Percentiles rank a stretch among this genome's conserved stretches.
phyloP scores from a whole-genome alignment of 2,329 filamentous ascomycete genomes.

The Scytalidium lignicola region DNA sequence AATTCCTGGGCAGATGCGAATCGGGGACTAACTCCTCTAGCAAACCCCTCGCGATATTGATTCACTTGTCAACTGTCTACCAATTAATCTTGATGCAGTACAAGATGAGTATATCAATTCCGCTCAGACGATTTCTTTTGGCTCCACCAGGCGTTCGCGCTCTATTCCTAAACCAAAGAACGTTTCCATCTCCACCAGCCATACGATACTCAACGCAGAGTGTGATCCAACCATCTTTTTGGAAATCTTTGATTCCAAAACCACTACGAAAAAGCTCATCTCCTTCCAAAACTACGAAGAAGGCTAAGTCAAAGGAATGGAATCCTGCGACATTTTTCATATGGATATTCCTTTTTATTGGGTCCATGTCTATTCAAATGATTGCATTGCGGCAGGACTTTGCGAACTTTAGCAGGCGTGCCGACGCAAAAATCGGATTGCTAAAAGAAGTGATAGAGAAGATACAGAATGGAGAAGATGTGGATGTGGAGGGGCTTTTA shows the following conservation, averaged over 20 bases:
- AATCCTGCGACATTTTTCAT: constrained; percentile 82
- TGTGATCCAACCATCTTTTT: constrained; percentile 42
- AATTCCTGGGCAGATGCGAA: no score
- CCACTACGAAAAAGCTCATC: constrained; percentile 44
- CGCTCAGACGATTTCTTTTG: constrained; percentile 17
- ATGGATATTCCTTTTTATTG: constrained; percentile 78
- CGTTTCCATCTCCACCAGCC: constrained; percentile 2
- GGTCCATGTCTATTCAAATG: constrained; percentile 93
- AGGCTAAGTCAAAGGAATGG: constrained; percentile 57
- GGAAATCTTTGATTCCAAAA: constrained; percentile 66
- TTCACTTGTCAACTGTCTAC: not conserved
- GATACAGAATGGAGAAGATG: constrained; percentile 66
- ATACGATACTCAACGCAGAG: constrained; percentile 30
- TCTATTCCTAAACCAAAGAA: constrained; percentile 11
- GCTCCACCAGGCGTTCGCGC: constrained; percentile 19
- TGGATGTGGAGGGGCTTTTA: constrained; percentile 78
- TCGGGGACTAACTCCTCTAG: not conserved
- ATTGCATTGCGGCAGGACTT: constrained; percentile 75
- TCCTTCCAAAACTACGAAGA: constrained; percentile 31
- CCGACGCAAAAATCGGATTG: constrained; percentile 72
- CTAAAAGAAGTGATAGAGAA: constrained; percentile 71
- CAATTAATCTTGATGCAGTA: not conserved
- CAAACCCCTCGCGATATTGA: not conserved
- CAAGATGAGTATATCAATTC: constrained; percentile 17
- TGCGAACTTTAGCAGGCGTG: constrained; percentile 64